Base-by-base conservation (phyloP, 2,329 filamentous ascomycete species). In the Aureobasidium sp. region DNA sequence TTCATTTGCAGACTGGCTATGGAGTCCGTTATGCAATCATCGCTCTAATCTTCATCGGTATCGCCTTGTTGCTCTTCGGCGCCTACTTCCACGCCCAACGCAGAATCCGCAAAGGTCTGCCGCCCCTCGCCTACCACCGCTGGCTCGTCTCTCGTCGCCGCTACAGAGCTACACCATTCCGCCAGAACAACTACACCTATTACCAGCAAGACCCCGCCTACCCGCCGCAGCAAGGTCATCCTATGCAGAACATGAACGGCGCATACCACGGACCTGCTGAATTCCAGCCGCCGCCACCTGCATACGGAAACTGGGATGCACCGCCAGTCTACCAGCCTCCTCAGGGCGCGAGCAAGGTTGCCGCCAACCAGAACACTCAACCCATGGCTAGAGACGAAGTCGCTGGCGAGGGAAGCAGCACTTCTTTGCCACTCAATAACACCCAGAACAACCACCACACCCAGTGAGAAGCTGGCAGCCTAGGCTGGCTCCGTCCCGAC, bases 1-100 rank as follows among this genome's bases (percentile, higher is more conserved):
- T 32, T 41, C 7, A 2, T n/a, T 21, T 8, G 42, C n/a, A 88
- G 85, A 81, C 79, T 39, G 86, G 84, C 61, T 74, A 81, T 61
- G 85, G 86, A 62, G 77, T 91, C 68, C 89, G 90, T 74, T 93
- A 88, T 83, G 79, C 81, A 50, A 75, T 93, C 63, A 84, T 92
- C 69, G 81, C 82, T 63, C 75, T 78, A 64, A 71, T 93, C 66
- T 77, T 89, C 67, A 62, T 80, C 61, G 61, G 85, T 63, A 74
- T 90, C 68, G 71, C 84, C 58, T 68, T 79, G 45, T 90, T 85
- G 78, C 78, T 91, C 68, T 66, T 89, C 59, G 78, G 83, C 63
- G 88, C 88, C 64, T 88, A 88, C 72, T 74, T 83, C 50, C 90
- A 93, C 74, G 90, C 89, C 49, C 83, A 83, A 71, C 75, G 76